These are phyloP conservation scores for Ambrosia artemisiifolia DNA, from an alignment of 129 eudicot genomes.

Conservation along the genomic window DNA sequence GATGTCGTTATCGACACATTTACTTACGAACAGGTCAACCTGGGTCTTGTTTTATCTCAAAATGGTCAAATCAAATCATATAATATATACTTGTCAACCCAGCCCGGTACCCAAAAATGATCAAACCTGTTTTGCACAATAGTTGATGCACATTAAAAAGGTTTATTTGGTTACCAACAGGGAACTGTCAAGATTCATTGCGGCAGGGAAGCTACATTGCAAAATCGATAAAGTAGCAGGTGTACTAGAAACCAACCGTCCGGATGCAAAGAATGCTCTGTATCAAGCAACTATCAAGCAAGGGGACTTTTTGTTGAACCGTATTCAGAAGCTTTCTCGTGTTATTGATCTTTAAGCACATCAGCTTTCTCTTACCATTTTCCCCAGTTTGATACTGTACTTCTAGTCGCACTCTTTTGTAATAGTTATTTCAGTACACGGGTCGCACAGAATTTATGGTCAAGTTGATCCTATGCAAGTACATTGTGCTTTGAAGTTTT, in stretches of 20 bases:
- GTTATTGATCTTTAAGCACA: constrained; percentile 77
- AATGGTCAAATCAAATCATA: not conserved
- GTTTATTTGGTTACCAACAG: constrained; percentile 31
- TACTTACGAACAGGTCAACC: not conserved
- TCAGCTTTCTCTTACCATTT: constrained; percentile 5
- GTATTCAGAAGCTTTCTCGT: constrained; percentile 94
- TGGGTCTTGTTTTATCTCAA: not conserved
- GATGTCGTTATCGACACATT: not conserved
- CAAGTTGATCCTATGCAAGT: not conserved
- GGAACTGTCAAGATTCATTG: constrained; percentile 92
- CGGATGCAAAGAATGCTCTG: constrained; percentile 95
- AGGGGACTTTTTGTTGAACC: constrained; percentile 86
- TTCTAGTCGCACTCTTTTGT: constrained; percentile 1
- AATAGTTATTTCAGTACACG: constrained; percentile 17
- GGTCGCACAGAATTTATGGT: constrained; percentile 6
- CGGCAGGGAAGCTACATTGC: constrained; percentile 98
- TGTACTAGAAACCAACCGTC: constrained; percentile 88
- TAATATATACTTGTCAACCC: not conserved
- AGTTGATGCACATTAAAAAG: not conserved
- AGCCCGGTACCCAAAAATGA: not conserved
- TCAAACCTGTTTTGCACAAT: not conserved
- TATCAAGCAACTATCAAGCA: constrained; percentile 97
- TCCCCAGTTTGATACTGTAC: not conserved
- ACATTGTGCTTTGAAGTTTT: not conserved
- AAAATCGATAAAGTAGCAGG: constrained; percentile 98